Conservation (phyloP, 352 stramenopile genomes). For the Globisporangium nunn region DNA sequence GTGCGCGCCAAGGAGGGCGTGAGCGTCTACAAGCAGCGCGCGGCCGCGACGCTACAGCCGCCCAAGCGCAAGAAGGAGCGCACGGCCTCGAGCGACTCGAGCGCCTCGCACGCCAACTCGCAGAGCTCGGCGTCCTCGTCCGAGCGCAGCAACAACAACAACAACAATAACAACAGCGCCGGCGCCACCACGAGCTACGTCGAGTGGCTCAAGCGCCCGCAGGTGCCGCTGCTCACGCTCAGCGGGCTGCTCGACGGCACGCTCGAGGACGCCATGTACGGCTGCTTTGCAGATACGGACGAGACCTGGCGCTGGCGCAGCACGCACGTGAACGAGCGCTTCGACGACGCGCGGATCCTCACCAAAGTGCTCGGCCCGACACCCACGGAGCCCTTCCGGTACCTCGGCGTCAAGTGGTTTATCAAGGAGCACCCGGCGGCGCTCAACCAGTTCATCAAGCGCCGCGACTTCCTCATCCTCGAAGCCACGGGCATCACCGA, state of each 20-base stretch:
- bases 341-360: constrained; percentile 5
- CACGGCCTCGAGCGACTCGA: neutral
- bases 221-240: constrained; percentile 12
- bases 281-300: constrained; percentile 13
- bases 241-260: constrained; percentile 10
- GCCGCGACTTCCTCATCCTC: constrained; percentile 27
- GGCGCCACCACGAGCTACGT: constrained; percentile 4
- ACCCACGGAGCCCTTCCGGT: constrained; percentile 16
- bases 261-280: constrained; percentile 15
- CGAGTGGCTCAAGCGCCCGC: constrained; percentile 9
- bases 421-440: constrained; percentile 9
- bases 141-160: neutral
- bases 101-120: neutral
- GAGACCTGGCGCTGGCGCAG: constrained; percentile 11
- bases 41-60: neutral
- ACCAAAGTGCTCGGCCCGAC: constrained; percentile 6
- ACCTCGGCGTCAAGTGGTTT: constrained; percentile 20
- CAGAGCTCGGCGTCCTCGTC: constrained; percentile 10
- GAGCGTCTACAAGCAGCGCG: constrained; percentile 13
- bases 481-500: constrained; percentile 30
- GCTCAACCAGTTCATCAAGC: constrained; percentile 8
- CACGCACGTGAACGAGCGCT: constrained; percentile 8
- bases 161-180: neutral
- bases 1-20: constrained; percentile 13
- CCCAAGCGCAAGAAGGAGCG: neutral